Conservation (phyloP, 192 early-diverging fungal genomes). For the Coemansia sp. region DNA sequence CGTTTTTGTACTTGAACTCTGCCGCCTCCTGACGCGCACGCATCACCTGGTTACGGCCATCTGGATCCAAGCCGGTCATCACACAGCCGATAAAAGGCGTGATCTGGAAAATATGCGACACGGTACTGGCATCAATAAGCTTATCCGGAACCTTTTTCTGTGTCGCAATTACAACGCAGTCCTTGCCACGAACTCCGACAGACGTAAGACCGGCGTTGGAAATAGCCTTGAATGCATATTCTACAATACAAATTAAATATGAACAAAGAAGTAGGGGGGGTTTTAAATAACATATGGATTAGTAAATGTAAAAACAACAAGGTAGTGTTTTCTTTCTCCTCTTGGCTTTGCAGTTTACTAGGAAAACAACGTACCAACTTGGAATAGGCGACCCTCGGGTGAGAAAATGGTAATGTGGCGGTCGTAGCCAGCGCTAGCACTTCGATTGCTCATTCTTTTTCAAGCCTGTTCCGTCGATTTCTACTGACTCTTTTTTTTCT, state of each 20-base stretch:
- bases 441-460: constrained; percentile 48
- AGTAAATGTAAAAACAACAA: not conserved
- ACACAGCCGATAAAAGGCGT: constrained; percentile 95
- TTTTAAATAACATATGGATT: not conserved
- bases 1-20: constrained; percentile 98
- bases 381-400: constrained; percentile 98
- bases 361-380: constrained; percentile 80
- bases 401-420: constrained; percentile 99
- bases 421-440: constrained; percentile 83
- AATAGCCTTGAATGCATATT: constrained; percentile 99
- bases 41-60: constrained; percentile 90
- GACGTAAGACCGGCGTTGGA: constrained; percentile 94
- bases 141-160: constrained; percentile 98
- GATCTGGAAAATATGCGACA: constrained; percentile 92
- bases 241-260: constrained; percentile 49
- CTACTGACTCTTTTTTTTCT: not conserved
- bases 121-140: constrained; percentile 88
- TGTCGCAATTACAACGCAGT: constrained; percentile 91
- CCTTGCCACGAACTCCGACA: constrained; percentile 93
- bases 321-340: not conserved
- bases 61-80: constrained; percentile 95
- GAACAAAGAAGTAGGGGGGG: not conserved
- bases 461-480: too few species aligned
- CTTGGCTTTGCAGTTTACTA: too few species aligned
- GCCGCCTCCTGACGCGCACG: constrained; percentile 95